Conservation (phyloP, 1,284 basidiomycete genomes). For the Cryptococcus sp. region DNA sequence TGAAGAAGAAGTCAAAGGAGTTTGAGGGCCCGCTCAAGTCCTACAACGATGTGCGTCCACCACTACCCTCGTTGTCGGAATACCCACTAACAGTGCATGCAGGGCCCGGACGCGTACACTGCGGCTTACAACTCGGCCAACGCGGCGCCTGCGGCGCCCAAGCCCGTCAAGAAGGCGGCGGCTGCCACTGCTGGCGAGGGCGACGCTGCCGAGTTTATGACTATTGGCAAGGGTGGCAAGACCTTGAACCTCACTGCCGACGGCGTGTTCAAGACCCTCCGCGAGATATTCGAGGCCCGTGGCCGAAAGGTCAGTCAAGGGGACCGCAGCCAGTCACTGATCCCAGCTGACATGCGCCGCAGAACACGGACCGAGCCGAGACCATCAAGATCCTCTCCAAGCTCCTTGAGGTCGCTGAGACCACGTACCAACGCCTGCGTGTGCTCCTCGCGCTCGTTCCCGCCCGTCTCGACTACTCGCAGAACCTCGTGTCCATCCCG, state of each 20-base stretch:
- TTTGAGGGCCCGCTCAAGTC: constrained; percentile 75
- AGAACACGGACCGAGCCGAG: constrained; percentile 95
- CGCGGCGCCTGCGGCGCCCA: constrained; percentile 52
- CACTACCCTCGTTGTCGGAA: background rate
- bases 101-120: constrained; percentile 89
- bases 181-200: constrained; percentile 44
- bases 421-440: constrained; percentile 89
- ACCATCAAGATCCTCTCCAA: constrained; percentile 88
- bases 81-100: background rate
- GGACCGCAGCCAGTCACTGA: background rate
- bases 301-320: constrained; percentile 76
- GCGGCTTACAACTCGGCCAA: constrained; percentile 64
- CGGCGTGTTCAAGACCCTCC: constrained; percentile 87
- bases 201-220: constrained; percentile 74
- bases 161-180: constrained; percentile 51
- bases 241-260: constrained; percentile 80
- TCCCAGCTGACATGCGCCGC: background rate
- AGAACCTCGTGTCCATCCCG: constrained; percentile 70
- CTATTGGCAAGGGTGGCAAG: constrained; percentile 88
- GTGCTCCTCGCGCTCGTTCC: constrained; percentile 91
- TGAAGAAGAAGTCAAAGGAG: constrained; percentile 88
- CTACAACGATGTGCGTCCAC: constrained; percentile 64
- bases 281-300: constrained; percentile 87
- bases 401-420: constrained; percentile 76
- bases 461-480: constrained; percentile 85